phyloP scores from a whole-genome alignment of 2,329 filamentous ascomycete genomes.

The Dryadomyces quercus-mongolicae region DNA sequence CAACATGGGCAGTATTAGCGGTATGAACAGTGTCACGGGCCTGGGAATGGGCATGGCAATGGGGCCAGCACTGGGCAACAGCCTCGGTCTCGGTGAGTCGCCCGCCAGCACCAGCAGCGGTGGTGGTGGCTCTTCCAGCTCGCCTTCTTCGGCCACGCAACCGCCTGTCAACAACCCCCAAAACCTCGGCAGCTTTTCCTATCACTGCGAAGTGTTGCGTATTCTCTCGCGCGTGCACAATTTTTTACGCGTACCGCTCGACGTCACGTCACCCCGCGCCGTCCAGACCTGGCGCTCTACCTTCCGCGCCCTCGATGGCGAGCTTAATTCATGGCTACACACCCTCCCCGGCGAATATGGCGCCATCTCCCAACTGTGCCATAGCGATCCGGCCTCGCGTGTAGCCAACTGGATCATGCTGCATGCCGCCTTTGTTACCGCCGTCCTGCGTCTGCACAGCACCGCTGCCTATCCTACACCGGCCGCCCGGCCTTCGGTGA shows the following conservation, averaged over 20 bases:
- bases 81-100: not conserved
- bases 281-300: conserved; percentile 82
- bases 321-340: conserved; percentile 73
- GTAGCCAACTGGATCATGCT: conserved; percentile 85
- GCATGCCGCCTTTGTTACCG: conserved; percentile 79
- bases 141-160: not conserved
- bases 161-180: conserved; percentile 43
- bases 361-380: conserved; percentile 69
- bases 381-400: conserved; percentile 52
- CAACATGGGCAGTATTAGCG: conserved; percentile 9
- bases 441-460: conserved; percentile 80
- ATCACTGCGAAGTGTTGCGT: conserved; percentile 80
- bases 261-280: conserved; percentile 71
- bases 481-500: conserved; percentile 40
- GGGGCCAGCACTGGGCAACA: not conserved
- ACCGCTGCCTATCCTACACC: conserved; percentile 68
- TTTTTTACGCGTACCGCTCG: conserved; percentile 78
- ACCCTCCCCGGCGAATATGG: conserved; percentile 72
- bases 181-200: conserved; percentile 76
- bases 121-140: not conserved
- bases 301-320: conserved; percentile 73
- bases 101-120: not conserved
- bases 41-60: not conserved
- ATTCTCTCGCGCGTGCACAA: conserved; percentile 79
- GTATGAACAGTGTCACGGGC: not conserved